Conservation (phyloP, 495 filamentous ascomycete genomes). For the Penicillium soppii region DNA sequence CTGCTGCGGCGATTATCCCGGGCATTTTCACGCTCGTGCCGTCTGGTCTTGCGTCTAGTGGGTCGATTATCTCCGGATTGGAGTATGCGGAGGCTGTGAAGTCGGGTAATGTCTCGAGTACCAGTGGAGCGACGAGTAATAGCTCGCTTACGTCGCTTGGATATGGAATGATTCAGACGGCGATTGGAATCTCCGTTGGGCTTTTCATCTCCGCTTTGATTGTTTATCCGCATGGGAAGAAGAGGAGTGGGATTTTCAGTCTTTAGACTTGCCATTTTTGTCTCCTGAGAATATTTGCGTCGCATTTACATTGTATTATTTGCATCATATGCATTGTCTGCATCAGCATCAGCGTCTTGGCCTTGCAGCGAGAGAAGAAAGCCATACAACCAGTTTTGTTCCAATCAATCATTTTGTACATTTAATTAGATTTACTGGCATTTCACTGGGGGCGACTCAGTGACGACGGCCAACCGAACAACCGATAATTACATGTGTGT, state of each 20-base stretch:
- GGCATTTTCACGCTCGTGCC: constrained; percentile 95
- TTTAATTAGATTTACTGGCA: no score
- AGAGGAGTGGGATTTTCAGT: constrained; percentile 78
- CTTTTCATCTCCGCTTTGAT: constrained; percentile 77
- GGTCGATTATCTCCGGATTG: constrained; percentile 76
- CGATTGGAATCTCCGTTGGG: constrained; percentile 85
- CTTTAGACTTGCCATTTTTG: constrained; percentile 33
- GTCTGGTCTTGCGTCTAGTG: constrained; percentile 75
- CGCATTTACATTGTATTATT: no score
- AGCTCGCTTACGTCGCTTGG: constrained; percentile 36
- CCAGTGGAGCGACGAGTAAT: constrained; percentile 7
- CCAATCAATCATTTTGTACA: not conserved
- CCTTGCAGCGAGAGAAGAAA: not conserved
- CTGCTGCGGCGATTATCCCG: constrained; percentile 80
- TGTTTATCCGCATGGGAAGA: constrained; percentile 81
- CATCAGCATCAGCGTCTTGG: not conserved
- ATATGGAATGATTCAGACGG: constrained; percentile 80
- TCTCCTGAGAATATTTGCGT: no score
- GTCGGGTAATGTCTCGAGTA: constrained; percentile 3
- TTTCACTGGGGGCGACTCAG: no score
- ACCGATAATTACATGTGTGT: no score
- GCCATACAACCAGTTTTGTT: not conserved
- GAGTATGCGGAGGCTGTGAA: constrained; percentile 69
- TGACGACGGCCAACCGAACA: no score
- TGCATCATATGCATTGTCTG: not conserved